A percentile compares a stretch with the other conserved stretches of the same genome.
Evolutionary conservation across 2,329 filamentous ascomycete species (phyloP).

Genomic region (Ascosphaera apis): DNA sequence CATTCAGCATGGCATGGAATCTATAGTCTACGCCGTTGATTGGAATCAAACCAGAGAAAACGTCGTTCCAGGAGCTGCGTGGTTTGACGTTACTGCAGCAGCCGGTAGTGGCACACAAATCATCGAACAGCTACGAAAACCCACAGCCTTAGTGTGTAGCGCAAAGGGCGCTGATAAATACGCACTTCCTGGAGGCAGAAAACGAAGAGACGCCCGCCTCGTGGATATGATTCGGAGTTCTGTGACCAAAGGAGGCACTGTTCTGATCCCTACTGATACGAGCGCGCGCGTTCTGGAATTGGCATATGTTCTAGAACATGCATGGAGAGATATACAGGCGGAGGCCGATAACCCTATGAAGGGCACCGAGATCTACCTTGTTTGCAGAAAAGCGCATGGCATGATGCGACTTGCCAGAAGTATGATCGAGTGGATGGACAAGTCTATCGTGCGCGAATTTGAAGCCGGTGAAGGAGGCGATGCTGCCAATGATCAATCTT

Average conservation of each 20-base stretch:
- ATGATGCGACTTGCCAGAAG: slow-evolving; percentile 80
- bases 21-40: slow-evolving; percentile 89
- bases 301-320: slow-evolving; percentile 76
- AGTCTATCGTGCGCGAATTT: slow-evolving; percentile 78
- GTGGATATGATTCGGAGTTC: slow-evolving; percentile 61
- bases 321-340: slow-evolving; percentile 49
- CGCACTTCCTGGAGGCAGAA: slow-evolving; percentile 46
- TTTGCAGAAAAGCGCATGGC: slow-evolving; percentile 64
- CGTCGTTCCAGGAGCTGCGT: slow-evolving; percentile 78
- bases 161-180: slow-evolving; percentile 54
- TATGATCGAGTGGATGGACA: slow-evolving; percentile 99
- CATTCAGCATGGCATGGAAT: slow-evolving; percentile 88
- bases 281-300: slow-evolving; percentile 86
- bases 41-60: slow-evolving; percentile 98
- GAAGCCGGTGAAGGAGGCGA: slow-evolving; percentile 35
- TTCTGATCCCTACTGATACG: slow-evolving; percentile 82
- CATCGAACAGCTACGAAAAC: slow-evolving; percentile 78
- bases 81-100: slow-evolving; percentile 61
- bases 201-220: slow-evolving; percentile 65
- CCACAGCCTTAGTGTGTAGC: slow-evolving; percentile 83
- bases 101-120: slow-evolving; percentile 53
- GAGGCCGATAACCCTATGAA: slow-evolving; percentile 28
- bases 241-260: slow-evolving; percentile 62
- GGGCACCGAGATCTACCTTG: slow-evolving; percentile 46
- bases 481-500: slow-evolving; percentile 12